Base-by-base conservation (phyloP, 495 filamentous ascomycete genomes). In the Astrothelium subdiscretum region DNA sequence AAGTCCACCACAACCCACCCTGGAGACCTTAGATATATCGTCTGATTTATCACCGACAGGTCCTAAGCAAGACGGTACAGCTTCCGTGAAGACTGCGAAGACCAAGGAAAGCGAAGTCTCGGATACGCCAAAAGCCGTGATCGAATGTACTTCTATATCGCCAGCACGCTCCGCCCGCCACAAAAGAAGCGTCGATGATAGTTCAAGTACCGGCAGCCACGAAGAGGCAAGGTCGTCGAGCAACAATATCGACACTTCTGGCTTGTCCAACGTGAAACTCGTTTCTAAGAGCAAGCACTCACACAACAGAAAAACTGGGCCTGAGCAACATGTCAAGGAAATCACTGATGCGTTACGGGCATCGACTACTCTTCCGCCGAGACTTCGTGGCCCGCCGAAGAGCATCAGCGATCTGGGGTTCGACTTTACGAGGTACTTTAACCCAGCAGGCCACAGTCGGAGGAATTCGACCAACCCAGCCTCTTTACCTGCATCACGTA, bases 391-490 rank as follows among this genome's bases (percentile, higher is more conserved):
- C 8, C 48, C 48, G 8, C 48, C 48, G 10, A 54, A 54, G 24
- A 54, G 48, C 20, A 54, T 78, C 42, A 66, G 66, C n/a, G 76
- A 80, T 60, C 52, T 80, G 10, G 76, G 78, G 3, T 65, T 68
- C 5, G 77, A 78, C 62, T 81, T 78, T 61, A 78, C 77, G 13
- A 64, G 79, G 60, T 81, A 80, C 72, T 73, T 70, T 71, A 70
- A 66, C 67, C 67, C 72, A 15, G 48, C 48, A 29, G 48, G 48
- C 20, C 24, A 29, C 29, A 54, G 48, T 20, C 48, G 48, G 6
- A 54, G 24, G 24, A 54, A 29, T 29, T 54, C 48, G 10, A 54
- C 24, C 22, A 26, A 29, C 24, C 48, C 48, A 54, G 48, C 15
- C 6, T 54, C 20, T 29, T 20, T 24, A 10, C 8, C 24, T 20